Percentiles rank a stretch among this genome's conserved stretches.
phyloP scores from a whole-genome alignment of 2,329 filamentous ascomycete species.

The Diaporthe amygdali region DNA sequence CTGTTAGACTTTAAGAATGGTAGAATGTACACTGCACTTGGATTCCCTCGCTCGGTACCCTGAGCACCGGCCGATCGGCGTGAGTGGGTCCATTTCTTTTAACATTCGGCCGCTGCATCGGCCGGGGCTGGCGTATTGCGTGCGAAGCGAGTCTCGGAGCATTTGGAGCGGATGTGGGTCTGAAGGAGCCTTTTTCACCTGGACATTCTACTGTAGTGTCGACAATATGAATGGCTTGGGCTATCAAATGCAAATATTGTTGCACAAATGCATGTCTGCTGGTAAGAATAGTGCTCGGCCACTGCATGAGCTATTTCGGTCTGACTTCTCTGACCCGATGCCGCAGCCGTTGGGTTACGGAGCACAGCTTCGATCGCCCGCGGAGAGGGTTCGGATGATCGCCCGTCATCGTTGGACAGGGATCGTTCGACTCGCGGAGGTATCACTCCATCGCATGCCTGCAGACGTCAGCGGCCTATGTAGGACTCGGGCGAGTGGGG shows the following conservation, averaged over 20 bases:
- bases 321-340: background rate
- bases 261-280: background rate
- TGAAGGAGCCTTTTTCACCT: background rate
- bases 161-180: conserved; percentile 9
- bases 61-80: background rate
- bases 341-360: conserved; percentile 2
- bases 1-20: background rate
- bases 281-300: background rate
- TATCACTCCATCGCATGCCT: background rate
- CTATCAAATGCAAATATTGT: background rate
- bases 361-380: background rate
- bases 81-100: background rate
- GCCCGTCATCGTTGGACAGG: background rate
- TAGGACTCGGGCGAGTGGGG: background rate
- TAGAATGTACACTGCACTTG: background rate
- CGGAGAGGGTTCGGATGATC: conserved; percentile 16
- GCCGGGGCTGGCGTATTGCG: background rate
- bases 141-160: background rate
- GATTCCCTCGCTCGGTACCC: background rate
- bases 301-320: background rate
- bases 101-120: conserved; percentile 10
- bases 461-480: background rate
- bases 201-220: background rate
- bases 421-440: background rate
- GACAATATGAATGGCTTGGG: background rate